Evolutionary conservation across 2,329 filamentous ascomycete species (phyloP), one percentile per base, ranked within the genome.

Genomic region (Stagonosporopsis rhizophila): DNA sequence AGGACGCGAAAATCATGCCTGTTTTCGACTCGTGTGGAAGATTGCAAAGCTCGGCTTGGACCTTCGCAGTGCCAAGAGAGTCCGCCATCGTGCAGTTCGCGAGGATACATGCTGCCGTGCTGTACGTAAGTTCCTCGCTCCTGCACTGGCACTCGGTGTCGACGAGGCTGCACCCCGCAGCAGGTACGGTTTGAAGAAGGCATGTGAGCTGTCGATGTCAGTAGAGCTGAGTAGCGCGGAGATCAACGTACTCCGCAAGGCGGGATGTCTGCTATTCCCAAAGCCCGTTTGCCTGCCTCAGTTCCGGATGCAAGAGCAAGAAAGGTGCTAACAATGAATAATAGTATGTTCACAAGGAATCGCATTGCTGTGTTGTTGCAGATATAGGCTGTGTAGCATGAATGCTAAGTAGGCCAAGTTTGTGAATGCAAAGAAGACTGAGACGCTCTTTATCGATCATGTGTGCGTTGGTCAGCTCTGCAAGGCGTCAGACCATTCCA

Each of bases 1-100:
- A 57, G 58, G 45, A 61, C 42, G 22, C 60, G n/a, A 48, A 60
- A 6, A 23, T 47, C 27, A 35, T 56, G 37, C 28, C 40, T 27
- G 17, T 62, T 35, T 52, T 52, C 39, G 52, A 68, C 9, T 65
- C 61, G 19, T 62, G 46, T 2, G 66, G 35, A 6, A 69, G 45
- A 14, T 63, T 44, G 52, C 67, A 71, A 6, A 70, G 37, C 17
- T 56, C 56, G 1, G 62, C 62, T 39, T 68, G 65, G 1, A 70
- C 67, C 32, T 63, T 65, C 1, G 65, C 61, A 4, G 65, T 69
- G 7, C 48, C 48, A 6, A 57, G 48, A 1, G 54, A 57, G n/a
- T 66, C 64, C 11, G 53, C 54, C 63, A 68, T 68, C 0, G 63
- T 68, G 28, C 61, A 68, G 27, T 66, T 68, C 20, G 48, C 50